These are phyloP conservation scores for Cymodocea nodosa DNA, from an alignment of 116 monocot genomes.

Conservation along the genomic window DNA sequence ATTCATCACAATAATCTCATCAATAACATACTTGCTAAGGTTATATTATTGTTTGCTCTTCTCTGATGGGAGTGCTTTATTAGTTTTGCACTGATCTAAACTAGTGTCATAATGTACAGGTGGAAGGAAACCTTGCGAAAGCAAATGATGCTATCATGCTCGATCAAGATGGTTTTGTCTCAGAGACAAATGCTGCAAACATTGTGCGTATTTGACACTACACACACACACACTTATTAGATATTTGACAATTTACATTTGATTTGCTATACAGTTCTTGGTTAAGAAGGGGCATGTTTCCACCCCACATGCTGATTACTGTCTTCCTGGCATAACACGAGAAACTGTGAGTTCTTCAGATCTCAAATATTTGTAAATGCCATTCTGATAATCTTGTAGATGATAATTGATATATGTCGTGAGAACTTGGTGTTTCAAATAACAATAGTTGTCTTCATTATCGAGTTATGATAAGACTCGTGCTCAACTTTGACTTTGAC, in stretches of 20 bases:
- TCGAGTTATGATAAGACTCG: too few species aligned
- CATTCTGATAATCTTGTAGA: too few species aligned
- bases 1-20: constrained; percentile 99
- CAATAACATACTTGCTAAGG: constrained; percentile 96
- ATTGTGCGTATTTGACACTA: constrained; percentile 58
- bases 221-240: too few species aligned
- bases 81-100: not conserved
- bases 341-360: constrained; percentile 55
- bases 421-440: not conserved
- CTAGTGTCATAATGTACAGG: constrained; percentile 21
- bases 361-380: not conserved
- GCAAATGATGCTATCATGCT: constrained; percentile 98
- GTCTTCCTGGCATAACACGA: constrained; percentile 91
- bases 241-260: not conserved
- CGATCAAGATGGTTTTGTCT: constrained; percentile 94
- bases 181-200: constrained; percentile 98
- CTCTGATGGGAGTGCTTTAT: not conserved
- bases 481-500: not conserved
- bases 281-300: constrained; percentile 81
- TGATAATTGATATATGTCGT: not conserved
- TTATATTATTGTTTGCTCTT: constrained; percentile 1
- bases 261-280: constrained; percentile 46
- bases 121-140: constrained; percentile 88
- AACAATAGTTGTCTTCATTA: too few species aligned
- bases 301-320: constrained; percentile 93